Conservation (phyloP, 148 eudicot genomes). For the Pharnaceum exiguum region DNA sequence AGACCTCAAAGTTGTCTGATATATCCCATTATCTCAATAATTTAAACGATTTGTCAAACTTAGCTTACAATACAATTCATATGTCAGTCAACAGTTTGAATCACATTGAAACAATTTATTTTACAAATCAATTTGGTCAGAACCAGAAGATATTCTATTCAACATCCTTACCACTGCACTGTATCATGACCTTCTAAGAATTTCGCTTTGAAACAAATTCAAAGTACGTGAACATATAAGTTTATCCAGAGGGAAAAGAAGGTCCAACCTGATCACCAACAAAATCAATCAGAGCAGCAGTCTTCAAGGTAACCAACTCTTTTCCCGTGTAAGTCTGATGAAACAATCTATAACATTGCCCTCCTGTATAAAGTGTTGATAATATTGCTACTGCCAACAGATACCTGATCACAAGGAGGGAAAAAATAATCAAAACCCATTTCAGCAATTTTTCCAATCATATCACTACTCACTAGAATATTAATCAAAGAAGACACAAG, state of each 20-base stretch:
- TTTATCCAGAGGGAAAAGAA: not conserved
- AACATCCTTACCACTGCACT: too few relatives aligned
- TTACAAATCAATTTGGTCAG: too few relatives aligned
- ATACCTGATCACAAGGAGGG: conserved; percentile 17
- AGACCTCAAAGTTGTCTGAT: too few relatives aligned
- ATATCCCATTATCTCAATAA: too few relatives aligned
- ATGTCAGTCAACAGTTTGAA: too few relatives aligned
- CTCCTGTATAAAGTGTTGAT: conserved; percentile 31
- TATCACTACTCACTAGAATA: too few relatives aligned
- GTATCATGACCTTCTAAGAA: too few relatives aligned
- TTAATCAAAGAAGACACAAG: not conserved
- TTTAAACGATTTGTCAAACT: too few relatives aligned
- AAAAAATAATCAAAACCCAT: not conserved
- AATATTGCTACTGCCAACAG: conserved; percentile 28
- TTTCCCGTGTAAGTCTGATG: conserved; percentile 14
- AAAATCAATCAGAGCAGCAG: conserved; percentile 25
- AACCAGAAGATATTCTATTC: too few relatives aligned
- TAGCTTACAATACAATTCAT: too few relatives aligned
- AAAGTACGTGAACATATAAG: not conserved
- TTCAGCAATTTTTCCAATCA: too few relatives aligned
- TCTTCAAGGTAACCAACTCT: conserved; percentile 14
- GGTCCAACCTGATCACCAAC: conserved; percentile 30
- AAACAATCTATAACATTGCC: conserved; percentile 16
- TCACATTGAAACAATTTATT: too few relatives aligned
- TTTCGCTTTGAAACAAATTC: not conserved